Conservation (phyloP, 78 protist species). For the Protostelium mycophagum region DNA sequence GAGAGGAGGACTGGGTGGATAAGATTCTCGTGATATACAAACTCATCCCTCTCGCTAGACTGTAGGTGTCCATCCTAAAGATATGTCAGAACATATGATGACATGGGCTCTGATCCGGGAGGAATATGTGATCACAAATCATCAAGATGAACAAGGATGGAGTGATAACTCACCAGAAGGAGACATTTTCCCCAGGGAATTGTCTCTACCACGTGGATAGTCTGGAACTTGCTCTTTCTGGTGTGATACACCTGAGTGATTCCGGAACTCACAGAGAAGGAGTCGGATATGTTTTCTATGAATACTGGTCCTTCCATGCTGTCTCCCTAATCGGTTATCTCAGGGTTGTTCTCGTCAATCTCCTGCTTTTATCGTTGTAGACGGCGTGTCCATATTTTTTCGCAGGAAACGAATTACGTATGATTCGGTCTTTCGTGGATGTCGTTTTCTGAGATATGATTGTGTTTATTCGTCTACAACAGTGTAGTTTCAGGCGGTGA, state of each 20-base stretch:
- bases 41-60: slow-evolving; percentile 35
- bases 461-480: too few relatives aligned
- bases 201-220: not conserved
- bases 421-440: too few relatives aligned
- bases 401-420: too few relatives aligned
- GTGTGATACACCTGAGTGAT: not conserved
- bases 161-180: not conserved
- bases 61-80: slow-evolving; percentile 28
- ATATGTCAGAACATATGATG: too few relatives aligned
- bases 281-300: not conserved
- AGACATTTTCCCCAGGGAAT: not conserved
- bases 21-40: slow-evolving; percentile 42
- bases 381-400: too few relatives aligned
- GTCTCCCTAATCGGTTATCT: too few relatives aligned
- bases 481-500: too few relatives aligned
- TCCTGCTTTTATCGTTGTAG: too few relatives aligned
- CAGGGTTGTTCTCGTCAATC: too few relatives aligned
- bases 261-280: not conserved
- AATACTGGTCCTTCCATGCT: not conserved
- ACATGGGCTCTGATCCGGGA: too few relatives aligned
- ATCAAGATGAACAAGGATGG: not conserved
- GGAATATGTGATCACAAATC: not conserved
- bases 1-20: slow-evolving; percentile 58
- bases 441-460: too few relatives aligned
- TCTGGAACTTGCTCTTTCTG: not conserved